Evolutionary conservation across 2,329 filamentous ascomycete species (phyloP).

Genomic region (Hirsutella thompsonii): DNA sequence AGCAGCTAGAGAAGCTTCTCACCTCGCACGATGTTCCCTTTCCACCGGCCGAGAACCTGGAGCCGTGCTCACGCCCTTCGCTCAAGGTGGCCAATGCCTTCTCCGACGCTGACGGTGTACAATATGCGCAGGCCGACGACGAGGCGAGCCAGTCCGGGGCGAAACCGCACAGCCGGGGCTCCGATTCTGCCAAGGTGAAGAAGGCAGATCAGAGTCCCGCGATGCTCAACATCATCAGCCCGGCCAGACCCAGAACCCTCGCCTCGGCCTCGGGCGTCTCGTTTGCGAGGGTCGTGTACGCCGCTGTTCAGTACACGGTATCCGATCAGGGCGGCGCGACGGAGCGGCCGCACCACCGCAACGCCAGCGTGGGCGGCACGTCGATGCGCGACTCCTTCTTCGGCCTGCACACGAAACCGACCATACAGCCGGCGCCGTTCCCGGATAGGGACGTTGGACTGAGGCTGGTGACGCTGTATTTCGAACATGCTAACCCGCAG

Average conservation of each 20-base stretch:
- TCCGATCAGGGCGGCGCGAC: slow-evolving; percentile 41
- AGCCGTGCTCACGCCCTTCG: slow-evolving; percentile 41
- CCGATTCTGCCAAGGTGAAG: slow-evolving; percentile 21
- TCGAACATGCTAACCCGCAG: slow-evolving; percentile 92
- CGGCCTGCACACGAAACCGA: slow-evolving; percentile 82
- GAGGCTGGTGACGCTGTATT: slow-evolving; percentile 71
- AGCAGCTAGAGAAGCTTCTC: slow-evolving; percentile 70
- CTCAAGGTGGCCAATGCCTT: slow-evolving; percentile 21
- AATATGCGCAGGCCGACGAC: slow-evolving; percentile 20
- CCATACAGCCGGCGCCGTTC: slow-evolving; percentile 74
- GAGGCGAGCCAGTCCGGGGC: slow-evolving; percentile 11
- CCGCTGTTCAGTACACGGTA: slow-evolving; percentile 68
- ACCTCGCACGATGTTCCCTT: slow-evolving; percentile 56
- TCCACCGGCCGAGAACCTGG: slow-evolving; percentile 58
- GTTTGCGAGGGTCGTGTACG: slow-evolving; percentile 87
- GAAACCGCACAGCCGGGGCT: slow-evolving; percentile 16
- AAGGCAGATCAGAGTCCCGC: slow-evolving; percentile 19
- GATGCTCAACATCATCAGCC: slow-evolving; percentile 66
- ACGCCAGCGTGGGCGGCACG: slow-evolving; percentile 37
- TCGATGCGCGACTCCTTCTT: slow-evolving; percentile 96
- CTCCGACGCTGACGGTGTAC: slow-evolving; percentile 18
- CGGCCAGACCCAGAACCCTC: slow-evolving; percentile 67
- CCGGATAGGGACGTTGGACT: slow-evolving; percentile 63
- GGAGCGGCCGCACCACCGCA: slow-evolving; percentile 13
- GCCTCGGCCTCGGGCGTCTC: slow-evolving; percentile 85